Evolutionary conservation across 2,329 filamentous ascomycete genomes (phyloP).

Genomic region (Pseudogymnoascus destructans): DNA sequence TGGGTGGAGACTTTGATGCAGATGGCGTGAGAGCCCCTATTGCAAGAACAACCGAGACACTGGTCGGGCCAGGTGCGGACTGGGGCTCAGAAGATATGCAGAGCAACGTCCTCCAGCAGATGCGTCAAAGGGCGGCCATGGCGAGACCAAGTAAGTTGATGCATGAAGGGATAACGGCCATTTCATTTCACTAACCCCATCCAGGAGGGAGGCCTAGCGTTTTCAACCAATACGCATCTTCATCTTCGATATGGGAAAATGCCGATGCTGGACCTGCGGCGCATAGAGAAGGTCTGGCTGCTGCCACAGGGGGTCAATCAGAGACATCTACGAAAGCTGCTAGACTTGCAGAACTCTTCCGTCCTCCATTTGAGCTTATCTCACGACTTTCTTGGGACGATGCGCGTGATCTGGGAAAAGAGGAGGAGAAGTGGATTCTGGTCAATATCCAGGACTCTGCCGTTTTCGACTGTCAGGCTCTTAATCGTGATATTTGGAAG

Average conservation of each 20-base stretch:
- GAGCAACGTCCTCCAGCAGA: slow-evolving; percentile 19
- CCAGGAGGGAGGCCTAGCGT: slow-evolving; percentile 41
- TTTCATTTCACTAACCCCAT: slow-evolving; percentile 9
- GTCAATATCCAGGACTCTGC: slow-evolving; percentile 91
- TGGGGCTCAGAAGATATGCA: slow-evolving; percentile 32
- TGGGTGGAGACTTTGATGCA: slow-evolving; percentile 28
- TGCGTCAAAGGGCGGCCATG: slow-evolving; percentile 26
- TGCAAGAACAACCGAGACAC: slow-evolving; percentile 77
- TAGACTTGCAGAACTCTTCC: slow-evolving; percentile 79
- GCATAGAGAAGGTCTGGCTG: slow-evolving; percentile 40
- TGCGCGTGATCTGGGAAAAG: slow-evolving; percentile 74
- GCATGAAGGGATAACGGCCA: background rate
- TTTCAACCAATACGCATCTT: slow-evolving; percentile 50
- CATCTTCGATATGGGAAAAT: slow-evolving; percentile 36
- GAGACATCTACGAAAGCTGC: slow-evolving; percentile 56
- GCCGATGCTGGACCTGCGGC: slow-evolving; percentile 32
- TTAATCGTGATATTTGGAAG: slow-evolving; percentile 96
- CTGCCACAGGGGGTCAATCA: slow-evolving; percentile 51
- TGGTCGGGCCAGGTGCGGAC: slow-evolving; percentile 54
- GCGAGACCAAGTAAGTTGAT: slow-evolving; percentile 16
- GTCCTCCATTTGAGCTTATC: slow-evolving; percentile 86
- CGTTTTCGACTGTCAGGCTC: slow-evolving; percentile 84
- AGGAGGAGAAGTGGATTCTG: slow-evolving; percentile 83
- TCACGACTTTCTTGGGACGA: slow-evolving; percentile 66
- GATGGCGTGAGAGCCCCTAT: slow-evolving; percentile 79